Evolutionary conservation across 2,329 filamentous ascomycete species (phyloP).

Genomic region (Hymenoscyphus occultus): DNA sequence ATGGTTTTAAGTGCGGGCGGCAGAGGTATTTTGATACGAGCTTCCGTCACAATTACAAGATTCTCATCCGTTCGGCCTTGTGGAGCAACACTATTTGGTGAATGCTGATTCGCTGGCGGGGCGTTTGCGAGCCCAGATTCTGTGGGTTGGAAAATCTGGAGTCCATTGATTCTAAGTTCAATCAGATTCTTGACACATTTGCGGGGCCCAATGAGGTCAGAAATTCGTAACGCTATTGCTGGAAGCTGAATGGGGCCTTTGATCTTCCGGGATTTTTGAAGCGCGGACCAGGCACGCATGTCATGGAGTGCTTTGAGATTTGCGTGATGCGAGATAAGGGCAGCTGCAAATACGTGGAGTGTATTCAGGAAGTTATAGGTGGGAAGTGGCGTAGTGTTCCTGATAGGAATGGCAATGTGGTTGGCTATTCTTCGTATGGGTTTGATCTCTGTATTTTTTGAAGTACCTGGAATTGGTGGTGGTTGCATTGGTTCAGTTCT

Average conservation of each 20-base stretch:
- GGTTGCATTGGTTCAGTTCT: constrained; percentile 17
- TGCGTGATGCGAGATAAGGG: constrained; percentile 38
- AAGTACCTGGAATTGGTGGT: constrained; percentile 11
- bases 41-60: constrained; percentile 34
- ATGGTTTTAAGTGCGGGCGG: constrained; percentile 27
- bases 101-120: not conserved
- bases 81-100: not conserved
- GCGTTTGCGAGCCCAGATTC: not conserved
- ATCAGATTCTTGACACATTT: constrained; percentile 47
- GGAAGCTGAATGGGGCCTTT: constrained; percentile 30
- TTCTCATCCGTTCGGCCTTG: constrained; percentile 19
- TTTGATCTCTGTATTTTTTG: constrained; percentile 16
- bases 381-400: constrained; percentile 27
- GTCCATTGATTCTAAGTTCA: constrained; percentile 51
- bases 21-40: constrained; percentile 32
- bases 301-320: constrained; percentile 38
- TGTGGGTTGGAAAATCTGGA: constrained; percentile 22
- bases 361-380: constrained; percentile 37
- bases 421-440: constrained; percentile 24
- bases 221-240: constrained; percentile 29
- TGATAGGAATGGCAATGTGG: constrained; percentile 30
- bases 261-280: constrained; percentile 32
- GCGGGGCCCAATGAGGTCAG: constrained; percentile 31
- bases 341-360: constrained; percentile 38
- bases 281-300: constrained; percentile 25